Base-by-base conservation (phyloP, 2,329 filamentous ascomycete genomes). In the Xylaria sp. region DNA sequence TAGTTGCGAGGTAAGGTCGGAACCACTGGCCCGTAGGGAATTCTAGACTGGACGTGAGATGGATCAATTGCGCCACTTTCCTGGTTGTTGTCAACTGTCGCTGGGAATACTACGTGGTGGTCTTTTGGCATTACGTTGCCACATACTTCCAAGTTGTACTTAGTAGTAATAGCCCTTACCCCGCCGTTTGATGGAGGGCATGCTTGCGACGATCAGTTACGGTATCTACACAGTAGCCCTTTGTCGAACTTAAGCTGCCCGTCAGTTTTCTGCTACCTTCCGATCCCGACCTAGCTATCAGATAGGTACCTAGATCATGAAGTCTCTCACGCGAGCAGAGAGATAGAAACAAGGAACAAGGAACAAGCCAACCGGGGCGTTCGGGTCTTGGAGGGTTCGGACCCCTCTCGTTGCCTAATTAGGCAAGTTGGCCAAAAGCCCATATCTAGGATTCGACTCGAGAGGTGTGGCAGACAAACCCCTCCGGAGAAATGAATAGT, bases 221-320 rank as follows among this genome's bases (percentile, higher is more conserved):
- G 31, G 13, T 35, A 13, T 35, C 7, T 7, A 13, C 13, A 35
- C 31, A 35, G 31, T 35, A 35, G 31, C n/a, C n/a, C n/a, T n/a
- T n/a, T n/a, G 56, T 44, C 35, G 29, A 55, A 48, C 31, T 35
- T 55, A 33, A 19, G 35, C 19, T 6, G 19, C 17, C 40, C 60
- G 56, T 62, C 58, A 43, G 48, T 43, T 57, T 64, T 55, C 61
- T 67, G 51, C 38, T 43, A 63, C 64, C 68, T 68, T 71, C 68
- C 67, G 69, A 56, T 72, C 67, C 63, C 63, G 66, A 69, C 66
- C 66, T 65, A 67, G 70, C 57, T 66, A 69, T 63, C 58, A 60
- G 63, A 68, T 48, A 33, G 6, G 29, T 33, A 33, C 29, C 6
- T 11, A 64, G 66, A 63, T 59, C 54, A 37, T 40, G 21, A 47